These are phyloP conservation scores for Penicillium capsulatum DNA, from an alignment of 2,329 filamentous ascomycete species.

Conservation along the genomic window DNA sequence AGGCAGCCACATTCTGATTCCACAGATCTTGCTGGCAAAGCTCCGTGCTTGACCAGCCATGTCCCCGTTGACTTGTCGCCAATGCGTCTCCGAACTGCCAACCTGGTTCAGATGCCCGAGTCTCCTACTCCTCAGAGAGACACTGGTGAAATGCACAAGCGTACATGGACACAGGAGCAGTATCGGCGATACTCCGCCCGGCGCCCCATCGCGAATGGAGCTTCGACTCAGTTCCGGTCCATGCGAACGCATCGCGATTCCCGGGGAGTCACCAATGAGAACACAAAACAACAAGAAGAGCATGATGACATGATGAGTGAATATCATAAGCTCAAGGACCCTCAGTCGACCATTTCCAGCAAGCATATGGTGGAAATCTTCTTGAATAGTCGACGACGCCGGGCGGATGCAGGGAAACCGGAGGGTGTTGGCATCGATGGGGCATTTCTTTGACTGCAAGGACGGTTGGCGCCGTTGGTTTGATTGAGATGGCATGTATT, in stretches of 20 bases:
- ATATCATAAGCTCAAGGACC: conserved; percentile 20
- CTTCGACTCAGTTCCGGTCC: conserved; percentile 26
- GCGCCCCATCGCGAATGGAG: conserved; percentile 21
- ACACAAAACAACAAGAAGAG: conserved; percentile 18
- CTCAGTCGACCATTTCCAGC: conserved; percentile 28
- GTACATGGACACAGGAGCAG: conserved; percentile 20
- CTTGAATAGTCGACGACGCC: conserved; percentile 31
- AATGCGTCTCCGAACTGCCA: conserved; percentile 23
- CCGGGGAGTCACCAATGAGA: conserved; percentile 29
- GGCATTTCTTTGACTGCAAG: conserved; percentile 29
- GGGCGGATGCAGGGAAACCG: conserved; percentile 15
- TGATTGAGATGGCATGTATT: conserved; percentile 7
- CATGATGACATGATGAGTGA: conserved; percentile 15
- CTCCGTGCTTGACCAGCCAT: conserved; percentile 1
- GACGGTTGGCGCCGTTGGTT: conserved; percentile 18
- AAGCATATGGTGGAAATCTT: conserved; percentile 40
- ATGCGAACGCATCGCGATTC: conserved; percentile 23
- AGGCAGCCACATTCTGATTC: no score
- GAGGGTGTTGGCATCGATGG: conserved; percentile 16
- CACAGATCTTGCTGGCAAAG: no score
- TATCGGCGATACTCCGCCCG: conserved; percentile 22
- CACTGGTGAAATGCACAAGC: conserved; percentile 13
- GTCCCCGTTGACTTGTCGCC: conserved; percentile 15
- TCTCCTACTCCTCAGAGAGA: conserved; percentile 31
- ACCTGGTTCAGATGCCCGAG: conserved; percentile 21